Percentiles rank a stretch among this genome's conserved stretches.
These are phyloP conservation scores for Aurinia saxatilis DNA, from an alignment of 345 rosid species.

Conservation along the genomic window DNA sequence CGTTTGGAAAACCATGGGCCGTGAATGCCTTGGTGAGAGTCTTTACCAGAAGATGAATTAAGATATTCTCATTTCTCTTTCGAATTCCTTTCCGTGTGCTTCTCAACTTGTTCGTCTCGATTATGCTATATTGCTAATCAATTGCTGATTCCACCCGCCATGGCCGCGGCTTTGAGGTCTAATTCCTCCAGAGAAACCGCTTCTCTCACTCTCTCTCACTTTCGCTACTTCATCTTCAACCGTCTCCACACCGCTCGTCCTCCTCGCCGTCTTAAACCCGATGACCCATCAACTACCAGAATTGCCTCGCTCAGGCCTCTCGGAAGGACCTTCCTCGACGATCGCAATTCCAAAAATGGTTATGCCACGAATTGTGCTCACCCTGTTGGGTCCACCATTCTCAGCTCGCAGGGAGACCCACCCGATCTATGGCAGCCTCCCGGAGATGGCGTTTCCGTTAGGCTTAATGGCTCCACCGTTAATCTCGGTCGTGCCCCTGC, in stretches of 20 bases:
- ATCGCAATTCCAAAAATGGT: conserved; percentile 17
- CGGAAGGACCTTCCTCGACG: conserved; percentile 35
- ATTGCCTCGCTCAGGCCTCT: conserved; percentile 54
- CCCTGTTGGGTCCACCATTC: conserved; percentile 14
- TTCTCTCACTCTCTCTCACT: conserved; percentile 54
- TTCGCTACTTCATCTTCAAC: conserved; percentile 50
- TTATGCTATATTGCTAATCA: too few relatives aligned
- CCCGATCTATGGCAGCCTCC: conserved; percentile 99
- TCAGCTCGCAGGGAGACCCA: conserved; percentile 72
- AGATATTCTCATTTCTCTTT: conserved; percentile 16
- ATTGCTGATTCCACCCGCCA: conserved; percentile 21
- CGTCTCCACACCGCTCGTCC: conserved; percentile 47
- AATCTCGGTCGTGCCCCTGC: conserved; percentile 32
- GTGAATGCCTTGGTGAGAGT: conserved; percentile 15
- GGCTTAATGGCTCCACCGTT: conserved; percentile 33
- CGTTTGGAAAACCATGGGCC: conserved; percentile 11
- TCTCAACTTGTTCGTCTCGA: too few relatives aligned
- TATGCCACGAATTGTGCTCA: conserved; percentile 25
- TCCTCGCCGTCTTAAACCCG: conserved; percentile 36
- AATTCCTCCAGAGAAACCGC: conserved; percentile 52
- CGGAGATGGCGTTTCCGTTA: conserved; percentile 63
- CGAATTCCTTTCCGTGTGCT: conserved; percentile 27
- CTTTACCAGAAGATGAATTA: conserved; percentile 12
- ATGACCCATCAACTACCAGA: conserved; percentile 40
- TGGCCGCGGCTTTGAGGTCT: conserved; percentile 76